Percentiles rank a stretch among this genome's conserved stretches.
Evolutionary conservation across 306 rosid species (phyloP).

Genomic region (Amphicarpaea edgeworthii): DNA sequence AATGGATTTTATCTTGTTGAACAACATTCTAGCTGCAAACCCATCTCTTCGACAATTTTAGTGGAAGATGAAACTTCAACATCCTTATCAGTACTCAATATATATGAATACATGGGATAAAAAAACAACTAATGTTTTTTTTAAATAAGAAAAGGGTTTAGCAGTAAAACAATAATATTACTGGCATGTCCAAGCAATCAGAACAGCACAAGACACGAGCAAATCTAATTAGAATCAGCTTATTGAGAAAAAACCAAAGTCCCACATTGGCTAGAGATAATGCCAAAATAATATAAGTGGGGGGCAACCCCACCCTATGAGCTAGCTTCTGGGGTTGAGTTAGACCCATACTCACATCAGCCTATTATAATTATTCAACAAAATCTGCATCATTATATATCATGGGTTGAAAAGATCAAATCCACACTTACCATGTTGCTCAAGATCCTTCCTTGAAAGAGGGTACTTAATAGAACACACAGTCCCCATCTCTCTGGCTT

Average conservation of each 20-base stretch:
- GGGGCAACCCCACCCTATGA: too few relatives aligned
- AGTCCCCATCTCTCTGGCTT: conserved; percentile 71
- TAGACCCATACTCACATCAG: too few relatives aligned
- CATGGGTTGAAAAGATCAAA: conserved; percentile 31
- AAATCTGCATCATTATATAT: background rate
- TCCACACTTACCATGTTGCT: conserved; percentile 66
- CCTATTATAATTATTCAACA: too few relatives aligned
- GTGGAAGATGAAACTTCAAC: conserved; percentile 27
- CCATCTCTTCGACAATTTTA: conserved; percentile 10
- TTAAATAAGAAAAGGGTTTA: conserved; percentile 2
- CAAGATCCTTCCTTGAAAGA: conserved; percentile 78
- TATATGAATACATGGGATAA: conserved; percentile 13
- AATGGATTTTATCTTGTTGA: conserved; percentile 23
- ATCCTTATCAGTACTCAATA: conserved; percentile 19
- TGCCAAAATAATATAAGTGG: too few relatives aligned
- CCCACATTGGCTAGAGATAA: too few relatives aligned
- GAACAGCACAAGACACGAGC: conserved; percentile 8
- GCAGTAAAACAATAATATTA: conserved; percentile 17
- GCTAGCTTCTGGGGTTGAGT: too few relatives aligned
- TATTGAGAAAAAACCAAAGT: too few relatives aligned
- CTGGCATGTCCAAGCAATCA: background rate
- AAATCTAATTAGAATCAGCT: conserved; percentile 1
- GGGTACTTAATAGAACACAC: conserved; percentile 83
- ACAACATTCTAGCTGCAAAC: conserved; percentile 34
- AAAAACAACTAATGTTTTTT: conserved; percentile 17